Evolutionary conservation across 2,329 filamentous ascomycete species (phyloP), one percentile per base, ranked within the genome.

Genomic region (Stachybotrys echinatus): DNA sequence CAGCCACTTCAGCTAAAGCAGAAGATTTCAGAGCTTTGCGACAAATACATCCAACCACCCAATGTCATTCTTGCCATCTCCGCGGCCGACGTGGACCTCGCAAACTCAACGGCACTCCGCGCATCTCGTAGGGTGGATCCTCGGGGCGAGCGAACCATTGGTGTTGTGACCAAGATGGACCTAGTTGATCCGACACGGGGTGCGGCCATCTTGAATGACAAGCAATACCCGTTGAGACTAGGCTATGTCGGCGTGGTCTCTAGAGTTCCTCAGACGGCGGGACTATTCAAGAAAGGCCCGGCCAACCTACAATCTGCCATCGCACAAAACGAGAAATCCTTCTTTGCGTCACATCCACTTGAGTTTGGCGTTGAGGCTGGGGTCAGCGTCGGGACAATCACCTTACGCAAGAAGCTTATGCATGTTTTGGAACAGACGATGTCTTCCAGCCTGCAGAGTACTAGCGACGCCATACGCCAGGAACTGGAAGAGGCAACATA

Each of bases 151-250:
- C 81, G 94, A 54, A 99, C 94, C 0, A 99, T 99, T 63, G 94
- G 94, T 42, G 94, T 99, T n/a, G 86, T 99, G 40, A 99, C 94
- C 3, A 99, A 99, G 73, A 96, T 99, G 92, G 94, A 99, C 62
- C 77, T 99, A 20, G 92, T 99, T 7, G 92, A 97, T 58, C 80
- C 94, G 3, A 74, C 76, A 7, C 84, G 92, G 51, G 94, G 92
- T 23, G 80, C 83, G 14, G 78, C 82, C 34, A 89, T 99, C 27
- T 75, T 99, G 19, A 85, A 79, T 22, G 92, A 99, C 66, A 87
- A 84, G 64, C 95, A 97, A 66, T 99, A 99, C 63, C 92, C 94
- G 39, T 76, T 99, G 23, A 82, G 94, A n/a, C 75, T 99, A 4
- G 94, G 94, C 4, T 99, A 99, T 61, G 92, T 99, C 4, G 94